Conservation (phyloP, 1,284 basidiomycete species). For the Pseudozyma tsukubaensis region DNA sequence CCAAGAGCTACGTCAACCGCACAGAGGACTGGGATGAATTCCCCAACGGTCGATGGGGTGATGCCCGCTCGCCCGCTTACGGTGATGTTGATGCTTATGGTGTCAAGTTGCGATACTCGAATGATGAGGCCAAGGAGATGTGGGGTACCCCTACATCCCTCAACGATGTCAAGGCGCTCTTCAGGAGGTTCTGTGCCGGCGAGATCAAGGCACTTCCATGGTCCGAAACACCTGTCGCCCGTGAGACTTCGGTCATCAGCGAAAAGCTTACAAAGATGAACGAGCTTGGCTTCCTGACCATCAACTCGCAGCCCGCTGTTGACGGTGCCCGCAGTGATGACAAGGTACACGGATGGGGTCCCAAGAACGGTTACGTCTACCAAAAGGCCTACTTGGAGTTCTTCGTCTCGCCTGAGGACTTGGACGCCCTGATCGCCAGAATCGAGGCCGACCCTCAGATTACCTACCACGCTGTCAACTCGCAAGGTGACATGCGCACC, state of each 20-base stretch:
- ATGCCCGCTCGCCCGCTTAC: conserved; percentile 94
- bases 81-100: conserved; percentile 95
- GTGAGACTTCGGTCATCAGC: conserved; percentile 86
- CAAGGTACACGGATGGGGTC: conserved; percentile 74
- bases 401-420: conserved; percentile 82
- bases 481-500: conserved; percentile 84
- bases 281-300: conserved; percentile 86
- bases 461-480: conserved; percentile 95
- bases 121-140: conserved; percentile 75
- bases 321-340: conserved; percentile 80
- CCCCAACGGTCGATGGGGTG: conserved; percentile 97
- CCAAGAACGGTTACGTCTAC: conserved; percentile 71
- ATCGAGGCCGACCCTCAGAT: conserved; percentile 89
- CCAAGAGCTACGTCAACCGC: conserved; percentile 65
- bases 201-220: conserved; percentile 81
- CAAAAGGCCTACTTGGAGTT: conserved; percentile 94
- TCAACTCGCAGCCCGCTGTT: conserved; percentile 96
- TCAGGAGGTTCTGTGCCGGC: conserved; percentile 69
- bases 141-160: conserved; percentile 53
- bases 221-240: conserved; percentile 89
- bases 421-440: conserved; percentile 81
- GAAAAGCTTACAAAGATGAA: conserved; percentile 86
- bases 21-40: conserved; percentile 89
- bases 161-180: conserved; percentile 67
- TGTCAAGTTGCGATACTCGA: conserved; percentile 75